Conservation (phyloP, 805 yeast species). For the Clavispora carvajalis region DNA sequence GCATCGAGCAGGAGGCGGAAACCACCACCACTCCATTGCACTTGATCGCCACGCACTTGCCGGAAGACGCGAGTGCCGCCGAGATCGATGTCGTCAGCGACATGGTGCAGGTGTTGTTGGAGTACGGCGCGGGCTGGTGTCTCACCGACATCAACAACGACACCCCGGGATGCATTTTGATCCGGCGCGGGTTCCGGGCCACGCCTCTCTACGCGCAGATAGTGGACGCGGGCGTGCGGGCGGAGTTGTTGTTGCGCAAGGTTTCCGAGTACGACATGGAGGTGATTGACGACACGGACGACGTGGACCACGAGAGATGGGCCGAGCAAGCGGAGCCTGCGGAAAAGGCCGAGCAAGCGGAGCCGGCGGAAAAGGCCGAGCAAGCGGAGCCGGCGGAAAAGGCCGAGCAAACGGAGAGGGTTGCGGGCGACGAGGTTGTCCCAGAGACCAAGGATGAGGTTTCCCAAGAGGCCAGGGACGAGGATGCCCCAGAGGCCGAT, state of each 20-base stretch:
- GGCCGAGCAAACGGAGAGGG: constrained; percentile 6
- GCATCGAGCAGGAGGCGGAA: constrained; percentile 30
- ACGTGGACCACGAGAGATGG: constrained; percentile 22
- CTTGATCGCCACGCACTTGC: constrained; percentile 51
- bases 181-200: constrained; percentile 42
- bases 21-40: constrained; percentile 78
- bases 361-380: constrained; percentile 6
- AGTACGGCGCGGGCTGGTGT: constrained; percentile 93
- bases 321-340: constrained; percentile 2
- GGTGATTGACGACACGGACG: constrained; percentile 42
- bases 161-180: constrained; percentile 81
- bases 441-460: too few species aligned
- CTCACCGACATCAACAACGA: constrained; percentile 62
- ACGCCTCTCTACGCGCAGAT: constrained; percentile 41
- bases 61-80: constrained; percentile 43
- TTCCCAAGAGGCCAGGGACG: too few species aligned
- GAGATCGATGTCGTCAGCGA: constrained; percentile 35
- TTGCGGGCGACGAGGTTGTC: too few species aligned
- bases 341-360: constrained; percentile 7
- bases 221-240: constrained; percentile 85
- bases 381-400: constrained; percentile 5
- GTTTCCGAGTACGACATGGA: constrained; percentile 61
- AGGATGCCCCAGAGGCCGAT: constrained; percentile 20
- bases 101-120: constrained; percentile 63
- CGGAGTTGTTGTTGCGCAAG: constrained; percentile 75